These are phyloP conservation scores for Fagopyrum tataricum DNA, from an alignment of 148 eudicot genomes.

Conservation along the genomic window DNA sequence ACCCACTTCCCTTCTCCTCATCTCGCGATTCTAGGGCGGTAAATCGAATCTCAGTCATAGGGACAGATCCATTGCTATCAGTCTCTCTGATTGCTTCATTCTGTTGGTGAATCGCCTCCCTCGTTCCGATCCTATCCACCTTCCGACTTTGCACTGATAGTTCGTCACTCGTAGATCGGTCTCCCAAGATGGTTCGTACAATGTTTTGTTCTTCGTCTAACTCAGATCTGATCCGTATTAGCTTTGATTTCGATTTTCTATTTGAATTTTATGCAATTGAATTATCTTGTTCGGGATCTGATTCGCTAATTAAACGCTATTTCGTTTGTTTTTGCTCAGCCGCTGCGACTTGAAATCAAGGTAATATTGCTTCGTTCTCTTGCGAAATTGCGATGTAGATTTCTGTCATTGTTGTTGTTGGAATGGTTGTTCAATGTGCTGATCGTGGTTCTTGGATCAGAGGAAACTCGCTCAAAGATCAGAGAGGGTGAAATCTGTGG, in stretches of 20 bases:
- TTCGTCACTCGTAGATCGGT: not conserved
- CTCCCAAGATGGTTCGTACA: slow-evolving; percentile 7
- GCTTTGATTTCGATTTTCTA: not conserved
- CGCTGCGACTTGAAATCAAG: slow-evolving; percentile 18
- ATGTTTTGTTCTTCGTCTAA: not conserved
- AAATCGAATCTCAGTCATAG: not conserved
- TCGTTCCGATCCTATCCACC: not conserved
- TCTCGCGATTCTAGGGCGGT: not conserved
- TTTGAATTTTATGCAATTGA: not conserved
- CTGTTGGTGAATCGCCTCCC: not conserved
- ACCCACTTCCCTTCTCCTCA: not conserved
- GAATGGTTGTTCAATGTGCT: not conserved
- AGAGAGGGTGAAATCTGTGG: slow-evolving; percentile 69
- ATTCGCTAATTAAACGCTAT: slow-evolving; percentile 3
- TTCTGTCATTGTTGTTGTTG: not conserved
- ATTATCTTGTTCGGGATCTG: slow-evolving; percentile 11
- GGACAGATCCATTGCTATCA: slow-evolving; percentile 4
- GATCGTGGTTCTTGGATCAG: slow-evolving; percentile 24
- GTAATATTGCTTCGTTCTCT: not conserved
- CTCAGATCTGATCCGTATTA: slow-evolving; percentile 13
- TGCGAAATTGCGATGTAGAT: not conserved
- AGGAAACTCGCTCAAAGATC: slow-evolving; percentile 63
- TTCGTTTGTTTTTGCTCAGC: slow-evolving; percentile 14
- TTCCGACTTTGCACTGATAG: not conserved
- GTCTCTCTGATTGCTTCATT: not conserved